A percentile compares a stretch with the other conserved stretches of the same genome.
These are phyloP conservation scores for Suillus clintonianus DNA, from an alignment of 768 basidiomycete genomes.

Conservation along the genomic window DNA sequence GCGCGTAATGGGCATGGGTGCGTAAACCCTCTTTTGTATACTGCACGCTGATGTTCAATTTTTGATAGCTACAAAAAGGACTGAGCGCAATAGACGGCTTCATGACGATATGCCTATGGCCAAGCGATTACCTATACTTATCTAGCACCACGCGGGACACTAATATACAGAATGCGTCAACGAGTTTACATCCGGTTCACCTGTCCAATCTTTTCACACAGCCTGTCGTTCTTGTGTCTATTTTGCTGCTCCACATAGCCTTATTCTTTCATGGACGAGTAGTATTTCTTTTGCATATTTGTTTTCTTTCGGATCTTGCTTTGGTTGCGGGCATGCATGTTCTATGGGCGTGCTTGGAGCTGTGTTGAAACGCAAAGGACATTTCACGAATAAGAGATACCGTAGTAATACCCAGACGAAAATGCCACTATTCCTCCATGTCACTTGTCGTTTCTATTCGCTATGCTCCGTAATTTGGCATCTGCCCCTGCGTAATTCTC, in stretches of 20 bases:
- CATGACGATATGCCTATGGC: conserved; percentile 1
- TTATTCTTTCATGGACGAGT: conserved; percentile 12
- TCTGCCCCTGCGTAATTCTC: background rate
- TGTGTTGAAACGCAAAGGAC: background rate
- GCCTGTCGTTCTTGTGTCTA: conserved; percentile 13
- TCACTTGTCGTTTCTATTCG: background rate
- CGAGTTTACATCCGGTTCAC: conserved; percentile 1
- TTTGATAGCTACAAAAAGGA: conserved; percentile 36
- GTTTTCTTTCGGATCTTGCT: conserved; percentile 15
- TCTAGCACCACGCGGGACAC: conserved; percentile 5
- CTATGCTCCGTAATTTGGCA: background rate
- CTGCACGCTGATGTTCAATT: conserved; percentile 2
- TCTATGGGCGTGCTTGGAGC: conserved; percentile 7
- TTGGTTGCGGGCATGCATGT: conserved; percentile 12
- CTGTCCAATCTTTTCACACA: conserved; percentile 14
- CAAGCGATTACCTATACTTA: conserved; percentile 16
- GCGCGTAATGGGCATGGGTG: conserved; percentile 38
- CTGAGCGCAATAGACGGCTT: conserved; percentile 17
- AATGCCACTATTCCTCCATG: background rate
- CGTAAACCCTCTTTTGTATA: conserved; percentile 1
- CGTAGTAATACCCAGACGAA: conserved; percentile 9
- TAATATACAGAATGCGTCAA: conserved; percentile 8
- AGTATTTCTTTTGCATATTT: conserved; percentile 19
- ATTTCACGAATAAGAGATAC: conserved; percentile 7
- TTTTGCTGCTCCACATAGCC: conserved; percentile 16